Base-by-base conservation (phyloP, 148 eudicot species). In the Simmondsia chinensis region DNA sequence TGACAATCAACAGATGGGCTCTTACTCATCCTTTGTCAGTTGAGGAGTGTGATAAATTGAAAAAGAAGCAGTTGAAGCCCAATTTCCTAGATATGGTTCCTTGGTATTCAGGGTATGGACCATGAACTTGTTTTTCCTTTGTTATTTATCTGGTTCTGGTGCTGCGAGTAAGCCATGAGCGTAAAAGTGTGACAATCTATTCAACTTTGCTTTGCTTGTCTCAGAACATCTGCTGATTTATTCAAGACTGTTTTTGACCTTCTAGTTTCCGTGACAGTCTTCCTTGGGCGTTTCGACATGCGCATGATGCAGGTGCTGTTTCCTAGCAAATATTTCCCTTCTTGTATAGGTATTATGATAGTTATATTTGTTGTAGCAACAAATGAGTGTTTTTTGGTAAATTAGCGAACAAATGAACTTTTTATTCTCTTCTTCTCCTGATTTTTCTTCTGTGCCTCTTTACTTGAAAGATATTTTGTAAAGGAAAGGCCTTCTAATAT, bases 211-310 rank as follows among this genome's bases (percentile, higher is more conserved):
- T 50, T 13, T 40, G 36, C 14, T 42, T 24, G 51, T 46, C 72
- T 65, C 82, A 91, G 99, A 76, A 91, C 99, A 43, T 91, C 99
- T 27, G 99, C 99, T 59, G 99, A 91, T 75, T 76, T 91, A 34
- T 79, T 91, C 44, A 91, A 91, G 79, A 91, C 99, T 15, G 89
- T 82, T 39, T 91, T 91, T 69, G 99, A 91, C 56, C 89, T 91
- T 63, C 54, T 91, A 63, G 99, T 91, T 31, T 91, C 99, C 32
- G 89, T 91, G 32, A 82, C 99, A 32, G 88, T 91, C 21, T 91
- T 91, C 63, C 79, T 91, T 61, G 99, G 99, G 42, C 95, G 99
- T 26, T 91, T 91, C 67, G 99, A 91, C 72, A 91, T 91, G 99
- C 99, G 99, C 51, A 82, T 86, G 95, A 91, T 91, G 99, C 99